Base-by-base conservation (phyloP, 2,329 filamentous ascomycete genomes). In the Sclerotinia borealis region DNA sequence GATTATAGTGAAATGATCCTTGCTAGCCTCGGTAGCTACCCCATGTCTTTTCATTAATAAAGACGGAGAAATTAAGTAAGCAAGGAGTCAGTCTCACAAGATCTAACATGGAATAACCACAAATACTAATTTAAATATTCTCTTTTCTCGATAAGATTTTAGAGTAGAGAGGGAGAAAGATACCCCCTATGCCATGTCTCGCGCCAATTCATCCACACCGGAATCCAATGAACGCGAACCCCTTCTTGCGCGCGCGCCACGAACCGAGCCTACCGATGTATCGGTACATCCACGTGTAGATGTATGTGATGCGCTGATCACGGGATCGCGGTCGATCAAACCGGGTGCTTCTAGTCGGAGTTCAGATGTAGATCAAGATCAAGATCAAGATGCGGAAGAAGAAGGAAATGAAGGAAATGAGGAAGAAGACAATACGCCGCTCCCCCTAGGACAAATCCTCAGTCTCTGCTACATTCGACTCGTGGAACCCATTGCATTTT, bases 401-500 rank as follows among this genome's bases (percentile, higher is more conserved):
- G 39, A 2, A 34, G 34, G 19, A 39, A 37, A 31, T 6, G 39
- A 29, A 25, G 41, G 17, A 3, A 25, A 47, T 13, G 56, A 34
- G 0, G 58, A 61, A 2, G 60, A 58, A 4, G 74, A 78, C 1
- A 76, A 80, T 69, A 81, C 78, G 63, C 80, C 83, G 1, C 73
- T 90, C 17, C 83, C 85, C n/a, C 79, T 77, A 66, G 60, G 73
- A n/a, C 91, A 93, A 73, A 85, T 95, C 59, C 74, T 88, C 37
- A 75, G 90, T 13, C 83, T 95, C 15, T 93, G 90, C 78, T 90
- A 86, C 72, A 86, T 87, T 1, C 85, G 90, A 7, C 72, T 90
- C 31, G 79, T 91, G 50, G 91, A 93, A 71, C 90, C 91, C 0
- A 82, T 93, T 47, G 88, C 89, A n/a, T 93, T 91, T 78, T 93